Evolutionary conservation across 352 stramenopile species (phyloP).

Genomic region (Phytophthora palmivora): DNA sequence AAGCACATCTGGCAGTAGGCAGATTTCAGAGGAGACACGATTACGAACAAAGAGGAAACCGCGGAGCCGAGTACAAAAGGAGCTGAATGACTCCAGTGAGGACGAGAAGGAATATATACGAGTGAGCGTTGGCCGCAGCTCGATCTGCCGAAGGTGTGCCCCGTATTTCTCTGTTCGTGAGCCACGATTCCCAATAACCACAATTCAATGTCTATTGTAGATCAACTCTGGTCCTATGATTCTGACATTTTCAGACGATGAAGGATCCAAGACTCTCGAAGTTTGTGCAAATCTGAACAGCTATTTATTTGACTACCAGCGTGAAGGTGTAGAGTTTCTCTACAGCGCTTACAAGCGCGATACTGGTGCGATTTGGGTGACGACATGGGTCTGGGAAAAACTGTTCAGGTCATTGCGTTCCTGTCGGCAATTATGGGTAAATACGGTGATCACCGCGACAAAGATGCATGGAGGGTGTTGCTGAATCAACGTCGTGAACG

Average conservation of each 20-base stretch:
- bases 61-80: conserved; percentile 15
- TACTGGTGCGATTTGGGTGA: conserved; percentile 96
- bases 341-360: conserved; percentile 55
- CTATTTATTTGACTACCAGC: conserved; percentile 81
- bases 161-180: background rate
- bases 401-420: conserved; percentile 93
- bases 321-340: conserved; percentile 73
- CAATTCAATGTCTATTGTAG: conserved; percentile 22
- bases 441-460: conserved; percentile 93
- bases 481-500: conserved; percentile 92
- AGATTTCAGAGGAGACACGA: conserved; percentile 4
- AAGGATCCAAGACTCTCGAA: conserved; percentile 32
- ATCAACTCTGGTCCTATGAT: conserved; percentile 48
- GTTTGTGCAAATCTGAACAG: conserved; percentile 79
- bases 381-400: conserved; percentile 97
- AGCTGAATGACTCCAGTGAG: conserved; percentile 25
- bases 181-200: background rate
- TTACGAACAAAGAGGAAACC: background rate
- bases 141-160: conserved; percentile 46
- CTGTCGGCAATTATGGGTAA: conserved; percentile 94
- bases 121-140: conserved; percentile 64
- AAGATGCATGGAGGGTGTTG: conserved; percentile 94
- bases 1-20: background rate
- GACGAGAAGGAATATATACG: conserved; percentile 35
- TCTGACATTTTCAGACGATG: conserved; percentile 27